phyloP scores from a whole-genome alignment of 805 yeast species.

The Lipomyces anomalus region DNA sequence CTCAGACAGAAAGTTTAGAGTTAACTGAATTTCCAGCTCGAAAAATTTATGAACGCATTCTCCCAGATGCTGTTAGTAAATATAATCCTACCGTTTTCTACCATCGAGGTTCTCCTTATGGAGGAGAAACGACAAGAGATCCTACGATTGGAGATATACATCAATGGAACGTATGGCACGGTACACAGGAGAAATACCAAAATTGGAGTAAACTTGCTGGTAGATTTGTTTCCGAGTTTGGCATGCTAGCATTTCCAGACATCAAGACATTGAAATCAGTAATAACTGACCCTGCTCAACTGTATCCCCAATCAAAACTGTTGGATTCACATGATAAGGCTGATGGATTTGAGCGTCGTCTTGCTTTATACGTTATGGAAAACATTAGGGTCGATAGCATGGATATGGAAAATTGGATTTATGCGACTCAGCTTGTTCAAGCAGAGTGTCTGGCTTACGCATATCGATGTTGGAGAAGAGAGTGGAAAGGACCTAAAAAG shows the following conservation, averaged over 20 bases:
- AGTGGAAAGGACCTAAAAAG: constrained; percentile 39
- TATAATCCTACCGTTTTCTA: constrained; percentile 33
- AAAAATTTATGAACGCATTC: constrained; percentile 37
- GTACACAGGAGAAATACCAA: constrained; percentile 45
- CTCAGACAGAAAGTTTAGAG: constrained; percentile 18
- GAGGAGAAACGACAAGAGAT: constrained; percentile 38
- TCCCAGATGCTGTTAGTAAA: constrained; percentile 37
- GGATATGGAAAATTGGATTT: constrained; percentile 42
- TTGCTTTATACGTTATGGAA: constrained; percentile 44
- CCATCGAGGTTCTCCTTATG: constrained; percentile 48
- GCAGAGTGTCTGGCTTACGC: constrained; percentile 46
- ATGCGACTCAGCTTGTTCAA: constrained; percentile 51
- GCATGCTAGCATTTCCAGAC: constrained; percentile 46
- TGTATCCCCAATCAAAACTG: constrained; percentile 43
- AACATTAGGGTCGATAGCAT: constrained; percentile 38
- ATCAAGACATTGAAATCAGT: constrained; percentile 35
- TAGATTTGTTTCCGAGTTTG: constrained; percentile 49
- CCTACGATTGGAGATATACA: constrained; percentile 46
- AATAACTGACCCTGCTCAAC: constrained; percentile 37
- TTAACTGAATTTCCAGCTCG: constrained; percentile 37
- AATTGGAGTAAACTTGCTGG: constrained; percentile 45
- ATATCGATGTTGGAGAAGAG: constrained; percentile 43
- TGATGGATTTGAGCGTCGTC: constrained; percentile 42
- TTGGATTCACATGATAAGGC: constrained; percentile 49
- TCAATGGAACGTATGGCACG: constrained; percentile 58